These are phyloP conservation scores for Trametes cingulata DNA, from an alignment of 768 basidiomycete genomes.

Conservation along the genomic window DNA sequence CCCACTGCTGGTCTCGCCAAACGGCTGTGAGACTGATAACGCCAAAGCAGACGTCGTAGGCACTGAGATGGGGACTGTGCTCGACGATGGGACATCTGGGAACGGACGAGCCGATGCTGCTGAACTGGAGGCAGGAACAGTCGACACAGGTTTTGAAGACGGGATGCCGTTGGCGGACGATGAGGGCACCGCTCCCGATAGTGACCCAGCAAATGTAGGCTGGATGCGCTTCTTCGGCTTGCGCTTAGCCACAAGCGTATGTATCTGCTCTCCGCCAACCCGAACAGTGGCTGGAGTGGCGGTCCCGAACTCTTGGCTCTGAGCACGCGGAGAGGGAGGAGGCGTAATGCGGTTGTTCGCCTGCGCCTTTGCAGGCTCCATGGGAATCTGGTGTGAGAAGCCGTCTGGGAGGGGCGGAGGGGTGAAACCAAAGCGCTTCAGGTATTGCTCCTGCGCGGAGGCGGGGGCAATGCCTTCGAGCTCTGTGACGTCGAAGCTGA, in stretches of 20 bases:
- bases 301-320: conserved; percentile 26
- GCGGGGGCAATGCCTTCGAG: conserved; percentile 79
- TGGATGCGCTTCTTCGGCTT: conserved; percentile 67
- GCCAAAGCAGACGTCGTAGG: conserved; percentile 19
- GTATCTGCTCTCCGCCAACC: conserved; percentile 56
- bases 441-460: conserved; percentile 73
- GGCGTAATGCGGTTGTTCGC: conserved; percentile 39
- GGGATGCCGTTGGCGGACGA: conserved; percentile 24
- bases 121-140: not conserved
- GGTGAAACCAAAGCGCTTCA: conserved; percentile 78
- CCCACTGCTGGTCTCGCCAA: conserved; percentile 7
- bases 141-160: conserved; percentile 7
- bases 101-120: conserved; percentile 7
- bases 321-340: conserved; percentile 48
- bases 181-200: conserved; percentile 39
- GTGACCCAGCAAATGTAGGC: conserved; percentile 40
- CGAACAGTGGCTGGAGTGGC: conserved; percentile 29
- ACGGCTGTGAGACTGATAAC: conserved; percentile 16
- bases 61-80: conserved; percentile 1
- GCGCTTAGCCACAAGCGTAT: conserved; percentile 75
- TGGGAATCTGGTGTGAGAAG: conserved; percentile 52
- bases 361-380: conserved; percentile 2
- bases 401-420: conserved; percentile 69
- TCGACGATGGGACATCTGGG: conserved; percentile 15
- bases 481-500: conserved; percentile 80